These are phyloP conservation scores for Ceratocystis lukuohia DNA, from an alignment of 2,329 filamentous ascomycete genomes.

Conservation along the genomic window DNA sequence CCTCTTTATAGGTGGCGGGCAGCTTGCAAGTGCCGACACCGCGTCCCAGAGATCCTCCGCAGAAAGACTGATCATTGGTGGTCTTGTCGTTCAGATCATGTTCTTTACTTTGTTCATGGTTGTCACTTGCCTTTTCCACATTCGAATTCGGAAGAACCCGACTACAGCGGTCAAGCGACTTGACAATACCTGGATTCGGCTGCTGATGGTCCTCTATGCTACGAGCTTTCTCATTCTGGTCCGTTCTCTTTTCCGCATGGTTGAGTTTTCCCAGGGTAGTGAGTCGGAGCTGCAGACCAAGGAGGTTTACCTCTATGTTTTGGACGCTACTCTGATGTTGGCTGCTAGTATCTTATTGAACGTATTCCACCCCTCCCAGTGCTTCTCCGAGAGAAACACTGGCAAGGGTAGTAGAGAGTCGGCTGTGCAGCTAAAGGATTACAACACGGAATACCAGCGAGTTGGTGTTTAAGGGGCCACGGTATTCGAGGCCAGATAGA, in stretches of 20 bases:
- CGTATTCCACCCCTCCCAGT: neutral
- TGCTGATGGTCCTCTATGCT: conserved; percentile 26
- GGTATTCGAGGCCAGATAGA: too few relatives aligned
- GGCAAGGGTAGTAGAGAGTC: neutral
- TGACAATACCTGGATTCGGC: conserved; percentile 24
- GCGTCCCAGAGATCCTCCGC: conserved; percentile 23
- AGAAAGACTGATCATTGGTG: conserved; percentile 37
- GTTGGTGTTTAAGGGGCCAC: neutral
- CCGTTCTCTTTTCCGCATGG: conserved; percentile 34
- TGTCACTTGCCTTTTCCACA: conserved; percentile 34
- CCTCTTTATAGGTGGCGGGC: conserved; percentile 37
- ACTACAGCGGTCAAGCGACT: conserved; percentile 20
- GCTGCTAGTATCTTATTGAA: conserved; percentile 7
- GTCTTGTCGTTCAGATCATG: conserved; percentile 40
- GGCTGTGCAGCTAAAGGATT: neutral
- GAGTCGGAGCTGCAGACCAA: conserved; percentile 30
- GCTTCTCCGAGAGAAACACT: neutral
- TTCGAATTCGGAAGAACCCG: conserved; percentile 20
- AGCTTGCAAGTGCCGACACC: conserved; percentile 21
- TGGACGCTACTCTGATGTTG: conserved; percentile 31
- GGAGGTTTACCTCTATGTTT: conserved; percentile 33
- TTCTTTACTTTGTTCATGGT: conserved; percentile 41
- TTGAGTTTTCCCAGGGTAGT: conserved; percentile 35
- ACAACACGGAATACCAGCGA: neutral
- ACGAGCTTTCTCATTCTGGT: conserved; percentile 32